phyloP scores from a whole-genome alignment of 495 filamentous ascomycete species.

The Lasiosphaeria hispida region DNA sequence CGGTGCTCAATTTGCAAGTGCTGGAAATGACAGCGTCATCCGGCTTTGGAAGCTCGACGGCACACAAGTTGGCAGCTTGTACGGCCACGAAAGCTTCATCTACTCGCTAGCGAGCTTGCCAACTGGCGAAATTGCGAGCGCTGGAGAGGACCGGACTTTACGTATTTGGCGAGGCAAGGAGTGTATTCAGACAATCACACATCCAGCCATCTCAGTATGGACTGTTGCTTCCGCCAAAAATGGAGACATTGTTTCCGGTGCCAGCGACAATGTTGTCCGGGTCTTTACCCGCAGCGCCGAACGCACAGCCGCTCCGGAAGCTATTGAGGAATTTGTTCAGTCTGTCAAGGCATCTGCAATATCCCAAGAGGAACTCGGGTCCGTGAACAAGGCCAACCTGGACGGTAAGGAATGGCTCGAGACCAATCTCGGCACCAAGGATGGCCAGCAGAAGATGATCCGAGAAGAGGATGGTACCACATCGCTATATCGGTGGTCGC shows the following conservation, averaged over 20 bases:
- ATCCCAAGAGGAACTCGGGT: constrained; percentile 72
- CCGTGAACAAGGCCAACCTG: constrained; percentile 85
- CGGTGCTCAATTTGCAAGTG: constrained; percentile 84
- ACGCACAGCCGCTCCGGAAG: constrained; percentile 62
- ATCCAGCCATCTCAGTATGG: constrained; percentile 97
- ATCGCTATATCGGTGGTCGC: constrained; percentile 79
- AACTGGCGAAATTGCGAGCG: constrained; percentile 83
- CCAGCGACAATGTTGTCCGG: constrained; percentile 83
- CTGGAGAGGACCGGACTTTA: constrained; percentile 89
- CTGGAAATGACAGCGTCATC: constrained; percentile 83
- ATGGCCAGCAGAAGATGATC: constrained; percentile 93
- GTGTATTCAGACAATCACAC: constrained; percentile 94
- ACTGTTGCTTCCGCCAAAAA: constrained; percentile 74
- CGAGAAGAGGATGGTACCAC: constrained; percentile 73
- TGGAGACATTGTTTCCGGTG: constrained; percentile 89
- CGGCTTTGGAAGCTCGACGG: constrained; percentile 80
- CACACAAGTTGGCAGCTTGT: constrained; percentile 65
- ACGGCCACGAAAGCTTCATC: constrained; percentile 93
- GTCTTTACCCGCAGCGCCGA: constrained; percentile 75
- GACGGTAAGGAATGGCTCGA: constrained; percentile 82
- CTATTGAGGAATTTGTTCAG: constrained; percentile 68
- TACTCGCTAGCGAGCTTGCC: constrained; percentile 79
- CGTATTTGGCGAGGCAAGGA: constrained; percentile 78
- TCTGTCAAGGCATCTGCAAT: constrained; percentile 79
- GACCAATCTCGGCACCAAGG: constrained; percentile 78